Percentiles rank a stretch among this genome's conserved stretches.
phyloP scores from a whole-genome alignment of 805 yeast species.

The Suhomyces canberraensis region DNA sequence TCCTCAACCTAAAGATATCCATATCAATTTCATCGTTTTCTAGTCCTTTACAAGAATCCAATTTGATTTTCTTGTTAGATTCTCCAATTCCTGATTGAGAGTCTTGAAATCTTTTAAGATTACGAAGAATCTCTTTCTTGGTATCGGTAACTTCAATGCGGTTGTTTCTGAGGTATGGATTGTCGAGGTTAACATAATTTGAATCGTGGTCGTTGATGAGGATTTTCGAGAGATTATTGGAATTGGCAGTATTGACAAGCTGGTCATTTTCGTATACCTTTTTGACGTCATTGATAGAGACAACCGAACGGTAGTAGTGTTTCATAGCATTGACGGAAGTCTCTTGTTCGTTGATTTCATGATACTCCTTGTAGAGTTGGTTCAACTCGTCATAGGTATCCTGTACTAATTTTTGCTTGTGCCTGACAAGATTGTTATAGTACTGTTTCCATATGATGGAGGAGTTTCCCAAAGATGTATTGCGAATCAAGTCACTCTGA shows the following conservation, averaged over 20 bases:
- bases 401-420: slow-evolving; percentile 23
- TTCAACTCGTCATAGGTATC: slow-evolving; percentile 26
- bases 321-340: slow-evolving; percentile 8
- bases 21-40: slow-evolving; percentile 21
- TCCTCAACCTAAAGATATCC: slow-evolving; percentile 21
- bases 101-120: slow-evolving; percentile 1
- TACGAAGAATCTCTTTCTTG: slow-evolving; percentile 14
- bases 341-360: slow-evolving; percentile 18
- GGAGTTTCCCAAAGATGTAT: slow-evolving; percentile 20
- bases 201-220: slow-evolving; percentile 13
- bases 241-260: slow-evolving; percentile 5
- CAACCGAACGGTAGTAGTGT: slow-evolving; percentile 27
- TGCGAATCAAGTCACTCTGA: slow-evolving; percentile 22
- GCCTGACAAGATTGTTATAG: slow-evolving; percentile 19
- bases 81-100: slow-evolving; percentile 1
- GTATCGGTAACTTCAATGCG: slow-evolving; percentile 31
- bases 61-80: slow-evolving; percentile 7
- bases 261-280: slow-evolving; percentile 2
- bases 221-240: slow-evolving; percentile 4
- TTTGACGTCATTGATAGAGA: slow-evolving; percentile 16
- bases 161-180: slow-evolving; percentile 25
- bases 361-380: slow-evolving; percentile 28
- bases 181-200: slow-evolving; percentile 21
- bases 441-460: slow-evolving; percentile 36
- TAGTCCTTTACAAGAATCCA: slow-evolving; percentile 20